Evolutionary conservation across 2,329 filamentous ascomycete species (phyloP), one percentile per base, ranked within the genome.

Genomic region (Xylaria hypoxylon): DNA sequence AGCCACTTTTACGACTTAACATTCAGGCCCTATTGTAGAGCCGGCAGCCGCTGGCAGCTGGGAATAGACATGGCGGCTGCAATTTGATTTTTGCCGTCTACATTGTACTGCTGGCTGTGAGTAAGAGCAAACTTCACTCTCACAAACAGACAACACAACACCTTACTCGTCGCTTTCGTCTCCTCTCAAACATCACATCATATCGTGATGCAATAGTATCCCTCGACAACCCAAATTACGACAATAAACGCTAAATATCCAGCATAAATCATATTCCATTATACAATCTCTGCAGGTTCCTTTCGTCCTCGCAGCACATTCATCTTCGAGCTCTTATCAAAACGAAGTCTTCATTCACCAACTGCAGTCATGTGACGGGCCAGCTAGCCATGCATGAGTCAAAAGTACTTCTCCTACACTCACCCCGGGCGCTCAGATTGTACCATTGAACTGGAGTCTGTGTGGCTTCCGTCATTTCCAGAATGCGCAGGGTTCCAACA

Each of bases 381-480:
- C 19, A 58, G 13, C 35, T 59, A 67, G 33, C 59, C 62, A 58
- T 62, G 64, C 69, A 69, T 70, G 72, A 73, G 65, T 73, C 71
- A 71, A 72, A 63, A 45, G 33, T 33, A 26, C 47, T 42, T 40
- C 31, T 44, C 31, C 42, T 68, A 59, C 13, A 42, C 28, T 22
- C 47, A 68, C 68, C 13, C 68, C 35, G 10, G 62, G 68, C 50
- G 65, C 26, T 28, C n/a, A 6, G 31, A 52, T 38, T 35, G 13
- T 8, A 38, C 50, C 26, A 19, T n/a, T n/a, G 26, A 55, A 51
- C 42, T 51, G 60, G 60, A 47, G 50, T 51, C 45, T 56, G 44
- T 69, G 69, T 71, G 73, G 70, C 68, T 70, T 71, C 68, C 62
- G 68, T 76, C 71, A 76, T 75, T 75, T 75, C 71, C 67, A 71